A percentile compares a stretch with the other conserved stretches of the same genome.
These are phyloP conservation scores for Neckera pumila DNA, from an alignment of 225 moss, liverwort and hornwort species.

Conservation along the genomic window DNA sequence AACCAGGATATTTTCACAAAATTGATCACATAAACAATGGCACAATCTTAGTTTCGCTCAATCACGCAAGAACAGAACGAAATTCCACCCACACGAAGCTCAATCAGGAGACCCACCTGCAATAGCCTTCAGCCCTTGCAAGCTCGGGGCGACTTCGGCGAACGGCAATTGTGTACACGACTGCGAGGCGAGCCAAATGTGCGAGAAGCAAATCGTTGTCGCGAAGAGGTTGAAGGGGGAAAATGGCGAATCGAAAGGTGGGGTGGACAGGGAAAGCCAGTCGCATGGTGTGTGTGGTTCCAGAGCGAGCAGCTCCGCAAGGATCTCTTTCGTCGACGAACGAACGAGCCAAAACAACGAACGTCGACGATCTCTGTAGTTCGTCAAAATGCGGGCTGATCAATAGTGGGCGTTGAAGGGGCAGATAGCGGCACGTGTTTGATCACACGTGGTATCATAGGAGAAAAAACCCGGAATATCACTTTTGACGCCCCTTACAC, in stretches of 20 bases:
- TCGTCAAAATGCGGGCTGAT: not conserved
- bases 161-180: not conserved
- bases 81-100: not conserved
- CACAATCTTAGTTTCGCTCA: not conserved
- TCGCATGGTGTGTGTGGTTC: slow-evolving; percentile 8
- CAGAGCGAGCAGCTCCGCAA: not conserved
- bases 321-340: not conserved
- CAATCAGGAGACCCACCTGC: not conserved
- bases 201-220: not conserved
- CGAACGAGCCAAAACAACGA: not conserved
- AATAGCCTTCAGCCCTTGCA: not conserved
- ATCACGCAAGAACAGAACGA: not conserved
- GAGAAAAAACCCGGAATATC: not conserved
- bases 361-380: not conserved
- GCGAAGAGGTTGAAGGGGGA: not conserved
- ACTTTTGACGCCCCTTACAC: not conserved
- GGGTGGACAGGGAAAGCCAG: slow-evolving; percentile 1
- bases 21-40: not conserved
- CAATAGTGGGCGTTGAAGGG: too few species aligned
- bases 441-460: too few species aligned
- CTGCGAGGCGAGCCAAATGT: not conserved
- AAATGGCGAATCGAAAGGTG: not conserved
- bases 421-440: not conserved
- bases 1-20: not conserved
- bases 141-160: not conserved